These are phyloP conservation scores for Sphenostylis stenocarpa DNA, from an alignment of 306 rosid genomes.

Conservation along the genomic window DNA sequence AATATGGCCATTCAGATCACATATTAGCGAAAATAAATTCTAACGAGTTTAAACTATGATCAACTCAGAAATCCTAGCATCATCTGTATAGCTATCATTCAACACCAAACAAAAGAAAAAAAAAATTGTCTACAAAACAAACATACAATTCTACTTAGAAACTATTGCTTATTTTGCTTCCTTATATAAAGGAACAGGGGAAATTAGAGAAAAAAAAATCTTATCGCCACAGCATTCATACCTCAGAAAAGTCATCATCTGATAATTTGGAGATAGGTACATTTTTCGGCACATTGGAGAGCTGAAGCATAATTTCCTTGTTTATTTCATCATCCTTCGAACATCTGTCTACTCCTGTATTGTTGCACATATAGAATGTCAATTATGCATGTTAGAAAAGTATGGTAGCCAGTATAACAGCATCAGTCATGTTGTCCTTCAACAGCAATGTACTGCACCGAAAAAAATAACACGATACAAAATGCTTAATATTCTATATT, in stretches of 20 bases:
- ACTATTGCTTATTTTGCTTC: constrained; percentile 18
- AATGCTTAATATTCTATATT: constrained; percentile 1
- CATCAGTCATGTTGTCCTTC: constrained; percentile 5
- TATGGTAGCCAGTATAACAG: constrained; percentile 5
- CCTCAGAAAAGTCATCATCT: constrained; percentile 73
- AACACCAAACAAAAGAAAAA: background rate
- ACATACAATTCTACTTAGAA: constrained; percentile 18
- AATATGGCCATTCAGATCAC: constrained; percentile 14
- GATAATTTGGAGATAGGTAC: constrained; percentile 62
- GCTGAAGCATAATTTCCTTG: constrained; percentile 50
- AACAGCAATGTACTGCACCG: constrained; percentile 24
- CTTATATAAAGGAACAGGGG: background rate
- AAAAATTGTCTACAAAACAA: background rate
- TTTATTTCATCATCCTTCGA: constrained; percentile 38
- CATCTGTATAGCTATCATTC: constrained; percentile 7
- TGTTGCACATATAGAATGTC: constrained; percentile 26
- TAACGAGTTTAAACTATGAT: background rate
- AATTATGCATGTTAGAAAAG: constrained; percentile 7
- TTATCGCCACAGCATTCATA: constrained; percentile 36
- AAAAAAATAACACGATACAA: background rate
- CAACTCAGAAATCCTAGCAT: constrained; percentile 12
- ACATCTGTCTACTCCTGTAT: constrained; percentile 52
- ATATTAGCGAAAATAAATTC: constrained; percentile 5
- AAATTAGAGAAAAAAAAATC: constrained; percentile 10
- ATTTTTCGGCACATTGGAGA: constrained; percentile 43